Conservation (phyloP, 108 stramenopile species). For the Thalassiosira profunda region DNA sequence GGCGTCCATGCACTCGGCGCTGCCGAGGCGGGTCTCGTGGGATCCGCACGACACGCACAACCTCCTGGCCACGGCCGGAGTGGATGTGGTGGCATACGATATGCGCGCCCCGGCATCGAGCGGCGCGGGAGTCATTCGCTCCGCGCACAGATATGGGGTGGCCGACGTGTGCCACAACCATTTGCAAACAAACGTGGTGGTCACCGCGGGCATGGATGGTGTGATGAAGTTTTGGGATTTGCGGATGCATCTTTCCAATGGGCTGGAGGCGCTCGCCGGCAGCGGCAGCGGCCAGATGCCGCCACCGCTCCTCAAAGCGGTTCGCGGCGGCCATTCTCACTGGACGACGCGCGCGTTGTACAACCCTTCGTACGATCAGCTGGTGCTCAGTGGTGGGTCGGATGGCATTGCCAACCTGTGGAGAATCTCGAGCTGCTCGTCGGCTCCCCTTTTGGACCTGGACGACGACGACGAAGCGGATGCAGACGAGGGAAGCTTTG, state of each 20-base stretch:
- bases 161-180: slow-evolving; percentile 96
- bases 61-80: slow-evolving; percentile 51
- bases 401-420: slow-evolving; percentile 95
- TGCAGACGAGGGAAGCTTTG: slow-evolving; percentile 6
- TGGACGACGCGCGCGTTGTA: slow-evolving; percentile 84
- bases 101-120: slow-evolving; percentile 55
- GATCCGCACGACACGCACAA: slow-evolving; percentile 75
- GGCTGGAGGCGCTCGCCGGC: not conserved
- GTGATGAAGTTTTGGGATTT: slow-evolving; percentile 98
- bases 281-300: not conserved
- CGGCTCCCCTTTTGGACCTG: slow-evolving; percentile 90
- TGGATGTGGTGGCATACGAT: slow-evolving; percentile 57
- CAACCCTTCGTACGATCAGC: slow-evolving; percentile 99
- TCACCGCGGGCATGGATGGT: slow-evolving; percentile 93
- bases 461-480: slow-evolving; percentile 63
- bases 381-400: slow-evolving; percentile 93
- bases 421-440: slow-evolving; percentile 94
- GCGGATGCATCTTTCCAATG: slow-evolving; percentile 40
- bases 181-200: slow-evolving; percentile 88
- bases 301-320: slow-evolving; percentile 50
- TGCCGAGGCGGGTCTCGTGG: slow-evolving; percentile 75
- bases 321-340: slow-evolving; percentile 92
- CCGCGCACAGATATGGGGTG: slow-evolving; percentile 73
- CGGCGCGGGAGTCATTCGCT: slow-evolving; percentile 36
- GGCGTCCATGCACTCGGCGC: slow-evolving; percentile 16